Conservation (phyloP, 2,329 filamentous ascomycete genomes). For the Teratosphaeria zuluensis region DNA sequence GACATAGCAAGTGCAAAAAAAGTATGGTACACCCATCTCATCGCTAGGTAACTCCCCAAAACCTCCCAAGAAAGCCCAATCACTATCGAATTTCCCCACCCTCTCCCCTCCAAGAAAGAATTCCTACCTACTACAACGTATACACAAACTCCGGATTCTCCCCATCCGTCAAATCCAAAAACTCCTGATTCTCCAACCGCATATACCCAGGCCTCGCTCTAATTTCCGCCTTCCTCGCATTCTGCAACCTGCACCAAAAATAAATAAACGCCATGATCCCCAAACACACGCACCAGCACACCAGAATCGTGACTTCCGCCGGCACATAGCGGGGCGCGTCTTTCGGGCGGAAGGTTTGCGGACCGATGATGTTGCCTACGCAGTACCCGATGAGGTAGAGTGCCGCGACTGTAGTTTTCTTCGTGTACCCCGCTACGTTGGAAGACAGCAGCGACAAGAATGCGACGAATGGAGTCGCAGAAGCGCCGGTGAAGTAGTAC, state of each 20-base stretch:
- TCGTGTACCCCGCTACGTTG: slow-evolving; percentile 46
- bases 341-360: slow-evolving; percentile 47
- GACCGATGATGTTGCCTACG: slow-evolving; percentile 22
- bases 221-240: slow-evolving; percentile 47
- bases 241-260: slow-evolving; percentile 50
- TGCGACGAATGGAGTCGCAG: slow-evolving; percentile 53
- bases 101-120: no score
- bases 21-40: no score
- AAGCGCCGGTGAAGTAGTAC: slow-evolving; percentile 56
- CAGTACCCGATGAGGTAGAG: slow-evolving; percentile 34
- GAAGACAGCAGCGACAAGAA: slow-evolving; percentile 53
- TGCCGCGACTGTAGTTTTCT: slow-evolving; percentile 50
- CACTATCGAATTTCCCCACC: no score
- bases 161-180: slow-evolving; percentile 52
- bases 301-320: slow-evolving; percentile 54
- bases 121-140: slow-evolving; percentile 18
- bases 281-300: slow-evolving; percentile 47
- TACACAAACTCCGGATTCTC: slow-evolving; percentile 57
- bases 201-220: slow-evolving; percentile 47
- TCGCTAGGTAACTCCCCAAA: no score
- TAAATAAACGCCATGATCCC: slow-evolving; percentile 52
- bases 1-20: no score
- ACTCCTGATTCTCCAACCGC: slow-evolving; percentile 58
- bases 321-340: slow-evolving; percentile 53
- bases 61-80: no score